Conservation (phyloP, 192 early-diverging fungal genomes). For the Kickxella alabastrina region DNA sequence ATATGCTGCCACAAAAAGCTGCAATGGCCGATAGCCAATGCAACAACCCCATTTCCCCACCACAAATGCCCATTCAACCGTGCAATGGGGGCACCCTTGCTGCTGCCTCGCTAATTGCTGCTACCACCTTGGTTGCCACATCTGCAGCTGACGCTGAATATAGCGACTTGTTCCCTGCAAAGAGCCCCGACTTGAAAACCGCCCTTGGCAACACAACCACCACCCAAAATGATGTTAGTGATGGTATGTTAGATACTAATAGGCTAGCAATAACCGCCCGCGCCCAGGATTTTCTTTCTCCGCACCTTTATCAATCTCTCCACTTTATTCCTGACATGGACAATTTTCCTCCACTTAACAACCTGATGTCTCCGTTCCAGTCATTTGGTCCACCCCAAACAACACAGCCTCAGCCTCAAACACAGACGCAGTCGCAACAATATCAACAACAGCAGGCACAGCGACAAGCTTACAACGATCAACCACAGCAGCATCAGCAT, state of each 20-base stretch:
- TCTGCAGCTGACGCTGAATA: conserved; percentile 24
- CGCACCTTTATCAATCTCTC: conserved; percentile 21
- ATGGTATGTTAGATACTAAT: conserved; percentile 18
- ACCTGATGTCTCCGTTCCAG: conserved; percentile 27
- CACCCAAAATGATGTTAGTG: conserved; percentile 2
- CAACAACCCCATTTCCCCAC: conserved; percentile 1
- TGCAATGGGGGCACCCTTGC: conserved; percentile 10
- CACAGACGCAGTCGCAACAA: conserved; percentile 7
- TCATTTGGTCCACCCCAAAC: conserved; percentile 3
- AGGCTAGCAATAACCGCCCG: conserved; percentile 11
- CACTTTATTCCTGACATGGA: conserved; percentile 35
- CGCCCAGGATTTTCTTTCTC: conserved; percentile 24
- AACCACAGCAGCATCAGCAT: conserved; percentile 3
- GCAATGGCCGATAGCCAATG: background rate
- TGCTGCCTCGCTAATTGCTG: conserved; percentile 27
- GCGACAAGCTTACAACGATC: conserved; percentile 10
- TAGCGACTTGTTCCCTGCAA: conserved; percentile 40
- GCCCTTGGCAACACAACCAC: conserved; percentile 9
- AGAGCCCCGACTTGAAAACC: conserved; percentile 19
- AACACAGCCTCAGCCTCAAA: conserved; percentile 2
- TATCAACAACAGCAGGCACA: conserved; percentile 10
- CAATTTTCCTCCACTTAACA: conserved; percentile 36
- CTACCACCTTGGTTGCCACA: conserved; percentile 40
- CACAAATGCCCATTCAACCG: conserved; percentile 11
- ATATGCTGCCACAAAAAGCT: conserved; percentile 11